These are phyloP conservation scores for Pythium phragmiticola DNA, from an alignment of 352 stramenopile species.

Conservation along the genomic window DNA sequence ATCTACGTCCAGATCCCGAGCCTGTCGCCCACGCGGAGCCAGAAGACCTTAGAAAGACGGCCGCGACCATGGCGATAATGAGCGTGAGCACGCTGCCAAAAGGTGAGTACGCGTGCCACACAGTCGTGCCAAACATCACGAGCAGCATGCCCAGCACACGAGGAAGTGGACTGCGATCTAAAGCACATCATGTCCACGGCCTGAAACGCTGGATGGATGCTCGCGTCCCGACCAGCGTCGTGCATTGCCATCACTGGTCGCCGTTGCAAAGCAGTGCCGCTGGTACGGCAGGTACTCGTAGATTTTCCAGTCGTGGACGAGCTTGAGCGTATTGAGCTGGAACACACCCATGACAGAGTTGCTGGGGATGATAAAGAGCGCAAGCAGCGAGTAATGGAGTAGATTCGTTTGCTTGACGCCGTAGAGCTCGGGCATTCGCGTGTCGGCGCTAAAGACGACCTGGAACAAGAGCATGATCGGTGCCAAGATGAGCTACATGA, in stretches of 20 bases:
- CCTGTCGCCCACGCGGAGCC: conserved; percentile 70
- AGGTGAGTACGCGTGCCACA: conserved; percentile 92
- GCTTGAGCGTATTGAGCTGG: conserved; percentile 94
- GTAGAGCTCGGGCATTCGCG: conserved; percentile 91
- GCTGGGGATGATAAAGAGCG: conserved; percentile 94
- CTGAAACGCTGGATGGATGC: conserved; percentile 91
- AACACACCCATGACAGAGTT: conserved; percentile 93
- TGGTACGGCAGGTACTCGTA: conserved; percentile 98
- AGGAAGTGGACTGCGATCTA: conserved; percentile 94
- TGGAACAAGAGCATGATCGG: conserved; percentile 89
- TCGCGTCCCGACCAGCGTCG: conserved; percentile 85
- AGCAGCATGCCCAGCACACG: conserved; percentile 82
- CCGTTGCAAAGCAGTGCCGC: conserved; percentile 93
- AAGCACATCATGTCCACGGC: conserved; percentile 95
- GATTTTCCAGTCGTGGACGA: conserved; percentile 96
- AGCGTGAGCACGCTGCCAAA: conserved; percentile 91
- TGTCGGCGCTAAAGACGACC: conserved; percentile 88
- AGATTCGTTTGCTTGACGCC: conserved; percentile 92
- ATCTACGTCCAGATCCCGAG: conserved; percentile 91
- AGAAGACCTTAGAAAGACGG: conserved; percentile 57
- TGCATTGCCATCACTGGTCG: conserved; percentile 93
- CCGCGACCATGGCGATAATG: conserved; percentile 89
- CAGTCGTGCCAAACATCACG: conserved; percentile 91
- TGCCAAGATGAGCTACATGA: conserved; percentile 84
- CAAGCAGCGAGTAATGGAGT: conserved; percentile 94